These are phyloP conservation scores for Austropuccinia psidii DNA, from an alignment of 1,284 basidiomycete species.

Conservation along the genomic window DNA sequence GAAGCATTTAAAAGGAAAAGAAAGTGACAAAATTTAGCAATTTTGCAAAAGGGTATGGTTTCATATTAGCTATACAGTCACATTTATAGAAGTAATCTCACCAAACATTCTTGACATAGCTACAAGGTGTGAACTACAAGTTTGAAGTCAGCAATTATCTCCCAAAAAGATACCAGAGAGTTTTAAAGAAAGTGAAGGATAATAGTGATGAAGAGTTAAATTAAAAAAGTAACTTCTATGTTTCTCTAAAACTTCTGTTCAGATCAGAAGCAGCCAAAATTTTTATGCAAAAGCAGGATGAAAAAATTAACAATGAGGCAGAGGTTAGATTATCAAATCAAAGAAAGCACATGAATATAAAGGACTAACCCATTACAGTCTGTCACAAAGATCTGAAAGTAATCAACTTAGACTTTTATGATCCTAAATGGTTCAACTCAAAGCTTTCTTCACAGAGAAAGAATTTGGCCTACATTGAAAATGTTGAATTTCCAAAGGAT, in stretches of 20 bases:
- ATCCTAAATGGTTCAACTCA: not conserved
- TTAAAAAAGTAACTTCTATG: not conserved
- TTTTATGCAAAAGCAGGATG: not conserved
- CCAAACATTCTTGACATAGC: too few species aligned
- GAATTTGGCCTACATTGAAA: not conserved
- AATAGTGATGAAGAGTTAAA: slow-evolving; percentile 7
- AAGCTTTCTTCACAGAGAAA: not conserved
- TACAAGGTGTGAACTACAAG: not conserved
- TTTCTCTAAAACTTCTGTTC: not conserved
- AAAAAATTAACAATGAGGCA: not conserved
- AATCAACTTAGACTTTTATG: not conserved
- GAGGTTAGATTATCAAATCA: too few species aligned
- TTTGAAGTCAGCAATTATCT: not conserved
- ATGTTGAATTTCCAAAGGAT: not conserved
- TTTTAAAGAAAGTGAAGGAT: not conserved
- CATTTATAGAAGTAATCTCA: too few species aligned
- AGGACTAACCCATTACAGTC: not conserved
- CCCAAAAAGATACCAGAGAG: not conserved
- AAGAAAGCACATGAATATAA: not conserved
- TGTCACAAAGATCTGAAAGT: not conserved
- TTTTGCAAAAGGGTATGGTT: too few species aligned
- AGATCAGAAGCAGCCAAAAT: not conserved
- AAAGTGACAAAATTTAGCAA: too few species aligned
- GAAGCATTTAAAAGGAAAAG: too few species aligned
- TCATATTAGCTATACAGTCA: too few species aligned